These are phyloP conservation scores for Mycena amicta DNA, from an alignment of 768 basidiomycete genomes.

Conservation along the genomic window DNA sequence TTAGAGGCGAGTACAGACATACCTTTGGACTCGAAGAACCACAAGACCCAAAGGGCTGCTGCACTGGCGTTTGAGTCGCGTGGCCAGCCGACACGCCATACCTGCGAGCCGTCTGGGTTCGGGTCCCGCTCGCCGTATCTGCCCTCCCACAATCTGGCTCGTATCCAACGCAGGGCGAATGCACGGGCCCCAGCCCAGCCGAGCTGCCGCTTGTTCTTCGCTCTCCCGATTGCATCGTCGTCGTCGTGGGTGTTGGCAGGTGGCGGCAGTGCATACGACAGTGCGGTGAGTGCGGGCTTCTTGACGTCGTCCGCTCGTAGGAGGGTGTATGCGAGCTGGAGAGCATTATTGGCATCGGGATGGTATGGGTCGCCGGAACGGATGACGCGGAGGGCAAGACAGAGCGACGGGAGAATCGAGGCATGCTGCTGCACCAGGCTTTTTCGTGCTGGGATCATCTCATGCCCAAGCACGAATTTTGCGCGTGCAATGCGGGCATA, in stretches of 20 bases:
- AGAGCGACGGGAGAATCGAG: neutral
- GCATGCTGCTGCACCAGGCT: neutral
- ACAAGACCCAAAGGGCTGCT: conserved; percentile 12
- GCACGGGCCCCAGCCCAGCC: conserved; percentile 13
- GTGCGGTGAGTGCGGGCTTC: neutral
- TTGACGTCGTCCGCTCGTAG: conserved; percentile 1
- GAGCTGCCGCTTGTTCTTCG: conserved; percentile 17
- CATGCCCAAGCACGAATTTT: conserved; percentile 6
- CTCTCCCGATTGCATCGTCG: neutral
- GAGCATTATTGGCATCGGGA: neutral
- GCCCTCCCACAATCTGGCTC: neutral
- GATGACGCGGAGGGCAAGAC: neutral
- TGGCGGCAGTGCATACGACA: neutral
- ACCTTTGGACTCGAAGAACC: conserved; percentile 14
- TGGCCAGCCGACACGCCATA: conserved; percentile 17
- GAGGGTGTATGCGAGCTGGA: conserved; percentile 10
- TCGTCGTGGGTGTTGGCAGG: neutral
- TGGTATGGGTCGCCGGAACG: neutral
- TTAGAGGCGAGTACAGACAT: too few species aligned
- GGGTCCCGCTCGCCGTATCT: conserved; percentile 2
- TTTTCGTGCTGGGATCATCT: neutral
- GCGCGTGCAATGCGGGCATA: conserved; percentile 2
- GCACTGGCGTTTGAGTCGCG: conserved; percentile 4
- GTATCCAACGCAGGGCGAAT: conserved; percentile 8
- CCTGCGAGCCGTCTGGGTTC: neutral